These are phyloP conservation scores for Dioscorea cayenensis DNA, from an alignment of 116 monocot genomes.

Conservation along the genomic window DNA sequence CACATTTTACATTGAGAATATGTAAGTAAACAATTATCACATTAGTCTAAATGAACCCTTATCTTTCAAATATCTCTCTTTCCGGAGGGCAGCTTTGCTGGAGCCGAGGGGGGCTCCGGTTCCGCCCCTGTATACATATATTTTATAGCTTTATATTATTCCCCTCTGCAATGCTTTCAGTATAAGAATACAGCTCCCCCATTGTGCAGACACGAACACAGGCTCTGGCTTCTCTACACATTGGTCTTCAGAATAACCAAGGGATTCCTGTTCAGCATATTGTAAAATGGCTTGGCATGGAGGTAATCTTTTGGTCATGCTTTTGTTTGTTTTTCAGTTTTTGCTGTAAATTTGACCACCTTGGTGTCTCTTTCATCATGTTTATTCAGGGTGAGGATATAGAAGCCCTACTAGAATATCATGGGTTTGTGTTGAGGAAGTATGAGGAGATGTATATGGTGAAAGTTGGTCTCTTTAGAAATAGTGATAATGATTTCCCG, in stretches of 20 bases:
- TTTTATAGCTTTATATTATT: no score
- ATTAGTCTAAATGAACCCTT: no score
- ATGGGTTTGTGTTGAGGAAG: conserved; percentile 62
- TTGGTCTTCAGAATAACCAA: conserved; percentile 84
- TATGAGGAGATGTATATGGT: conserved; percentile 89
- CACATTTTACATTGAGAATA: no score
- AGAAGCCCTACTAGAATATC: conserved; percentile 61
- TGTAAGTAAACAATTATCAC: no score
- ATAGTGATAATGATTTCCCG: conserved; percentile 57
- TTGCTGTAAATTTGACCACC: not conserved
- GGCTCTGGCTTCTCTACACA: conserved; percentile 85
- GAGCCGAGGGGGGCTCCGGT: no score
- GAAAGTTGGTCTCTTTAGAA: conserved; percentile 83
- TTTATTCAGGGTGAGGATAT: conserved; percentile 71
- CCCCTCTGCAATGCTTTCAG: no score
- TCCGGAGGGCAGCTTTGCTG: no score
- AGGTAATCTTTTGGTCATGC: conserved; percentile 37
- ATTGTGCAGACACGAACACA: conserved; percentile 62
- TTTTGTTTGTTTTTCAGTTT: not conserved
- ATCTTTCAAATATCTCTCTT: no score
- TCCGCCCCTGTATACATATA: no score
- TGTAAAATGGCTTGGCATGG: conserved; percentile 80
- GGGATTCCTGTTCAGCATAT: conserved; percentile 77
- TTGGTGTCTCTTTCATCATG: conserved; percentile 4
- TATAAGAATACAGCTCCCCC: no score